phyloP scores from a whole-genome alignment of 345 rosid species.

The Salix koriyanagi region DNA sequence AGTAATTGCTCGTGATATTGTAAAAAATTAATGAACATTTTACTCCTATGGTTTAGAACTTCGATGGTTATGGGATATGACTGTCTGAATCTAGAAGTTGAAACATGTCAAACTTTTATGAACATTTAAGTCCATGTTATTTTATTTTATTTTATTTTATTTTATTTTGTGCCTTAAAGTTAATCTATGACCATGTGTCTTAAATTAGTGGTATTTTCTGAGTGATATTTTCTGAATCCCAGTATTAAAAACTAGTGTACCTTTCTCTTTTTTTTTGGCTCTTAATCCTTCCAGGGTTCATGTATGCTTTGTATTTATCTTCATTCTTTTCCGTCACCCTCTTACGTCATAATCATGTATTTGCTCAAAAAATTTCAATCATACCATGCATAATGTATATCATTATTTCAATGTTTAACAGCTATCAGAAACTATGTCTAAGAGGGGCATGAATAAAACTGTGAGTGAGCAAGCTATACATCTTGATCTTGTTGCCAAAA shows the following conservation, averaged over 20 bases:
- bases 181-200: background rate
- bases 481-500: conserved; percentile 87
- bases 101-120: background rate
- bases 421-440: conserved; percentile 79
- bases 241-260: background rate
- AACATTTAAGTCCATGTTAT: background rate
- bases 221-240: background rate
- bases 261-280: background rate
- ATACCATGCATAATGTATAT: background rate
- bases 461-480: conserved; percentile 94
- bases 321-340: background rate
- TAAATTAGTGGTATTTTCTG: background rate
- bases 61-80: too few species aligned
- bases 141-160: background rate
- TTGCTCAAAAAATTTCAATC: background rate
- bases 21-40: too few species aligned
- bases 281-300: background rate
- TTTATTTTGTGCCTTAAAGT: background rate
- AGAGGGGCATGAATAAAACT: conserved; percentile 84
- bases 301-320: background rate
- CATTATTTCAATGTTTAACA: conserved; percentile 17
- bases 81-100: background rate
- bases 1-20: background rate
- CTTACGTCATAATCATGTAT: background rate
- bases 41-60: too few species aligned